Conservation (phyloP, 2,329 filamentous ascomycete species). For the Alternaria rosae region DNA sequence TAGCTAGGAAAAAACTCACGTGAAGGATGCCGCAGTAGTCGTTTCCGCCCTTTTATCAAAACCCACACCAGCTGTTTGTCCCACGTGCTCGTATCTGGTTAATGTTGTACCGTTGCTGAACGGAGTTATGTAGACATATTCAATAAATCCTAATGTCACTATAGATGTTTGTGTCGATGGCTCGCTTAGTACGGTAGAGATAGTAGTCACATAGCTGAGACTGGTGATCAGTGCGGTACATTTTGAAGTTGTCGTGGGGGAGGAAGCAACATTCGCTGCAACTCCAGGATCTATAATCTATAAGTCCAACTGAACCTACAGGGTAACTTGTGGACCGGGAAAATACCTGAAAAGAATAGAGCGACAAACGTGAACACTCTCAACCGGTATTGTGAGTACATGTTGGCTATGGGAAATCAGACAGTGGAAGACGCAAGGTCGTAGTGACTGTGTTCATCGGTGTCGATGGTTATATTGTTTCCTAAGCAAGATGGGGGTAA, state of each 20-base stretch:
- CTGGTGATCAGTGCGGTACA: neutral
- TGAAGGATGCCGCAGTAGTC: no score
- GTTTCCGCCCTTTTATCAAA: neutral
- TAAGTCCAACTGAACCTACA: neutral
- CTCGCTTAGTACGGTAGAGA: neutral
- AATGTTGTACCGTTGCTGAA: neutral
- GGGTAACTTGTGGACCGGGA: no score
- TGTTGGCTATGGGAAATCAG: neutral
- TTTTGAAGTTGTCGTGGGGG: neutral
- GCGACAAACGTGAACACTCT: neutral
- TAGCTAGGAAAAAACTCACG: neutral
- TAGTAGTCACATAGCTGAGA: neutral
- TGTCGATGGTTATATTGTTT: no score
- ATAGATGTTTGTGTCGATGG: neutral
- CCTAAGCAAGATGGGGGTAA: neutral
- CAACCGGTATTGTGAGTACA: neutral
- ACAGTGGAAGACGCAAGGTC: neutral
- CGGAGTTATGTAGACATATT: neutral
- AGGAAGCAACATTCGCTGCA: neutral
- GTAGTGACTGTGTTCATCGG: neutral
- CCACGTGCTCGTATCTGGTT: neutral
- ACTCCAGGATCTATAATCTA: neutral
- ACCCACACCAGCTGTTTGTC: neutral
- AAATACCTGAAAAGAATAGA: neutral
- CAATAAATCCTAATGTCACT: neutral